These are phyloP conservation scores for Ramaria sp. DNA, from an alignment of 768 basidiomycete genomes.

Conservation along the genomic window DNA sequence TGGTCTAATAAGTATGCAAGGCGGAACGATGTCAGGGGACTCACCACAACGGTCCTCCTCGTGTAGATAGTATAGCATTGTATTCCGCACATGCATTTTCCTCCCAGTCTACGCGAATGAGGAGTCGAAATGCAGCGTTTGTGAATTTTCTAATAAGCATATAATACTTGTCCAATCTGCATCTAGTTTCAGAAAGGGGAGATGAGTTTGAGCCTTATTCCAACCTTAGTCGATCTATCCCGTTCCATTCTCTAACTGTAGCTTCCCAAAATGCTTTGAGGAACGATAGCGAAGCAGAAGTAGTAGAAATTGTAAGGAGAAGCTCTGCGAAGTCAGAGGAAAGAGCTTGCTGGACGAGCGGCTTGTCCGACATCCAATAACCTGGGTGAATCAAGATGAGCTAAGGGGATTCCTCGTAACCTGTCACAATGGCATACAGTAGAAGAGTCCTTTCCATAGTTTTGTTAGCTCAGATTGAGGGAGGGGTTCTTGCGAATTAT, in stretches of 20 bases:
- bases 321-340: constrained; percentile 80
- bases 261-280: constrained; percentile 86
- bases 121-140: constrained; percentile 74
- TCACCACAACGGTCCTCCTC: constrained; percentile 82
- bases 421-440: constrained; percentile 44
- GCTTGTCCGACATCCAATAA: constrained; percentile 99
- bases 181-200: background rate
- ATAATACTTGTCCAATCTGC: constrained; percentile 94
- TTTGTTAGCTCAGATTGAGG: constrained; percentile 75
- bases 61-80: constrained; percentile 49
- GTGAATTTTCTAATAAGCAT: constrained; percentile 86
- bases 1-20: constrained; percentile 4
- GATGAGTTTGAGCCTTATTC: constrained; percentile 15
- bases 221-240: constrained; percentile 82
- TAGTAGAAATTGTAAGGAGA: constrained; percentile 52
- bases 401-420: background rate
- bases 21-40: background rate
- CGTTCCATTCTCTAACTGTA: constrained; percentile 86
- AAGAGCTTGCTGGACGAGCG: constrained; percentile 86
- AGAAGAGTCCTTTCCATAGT: constrained; percentile 97
- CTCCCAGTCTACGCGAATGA: constrained; percentile 66
- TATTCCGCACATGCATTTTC: constrained; percentile 41
- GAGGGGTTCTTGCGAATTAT: constrained; percentile 43
- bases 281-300: constrained; percentile 56
- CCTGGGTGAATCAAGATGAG: constrained; percentile 33